A percentile compares a stretch with the other conserved stretches of the same genome.
These are phyloP conservation scores for Sugiyamaella paludigena DNA, from an alignment of 1,139 yeast species.

Conservation along the genomic window DNA sequence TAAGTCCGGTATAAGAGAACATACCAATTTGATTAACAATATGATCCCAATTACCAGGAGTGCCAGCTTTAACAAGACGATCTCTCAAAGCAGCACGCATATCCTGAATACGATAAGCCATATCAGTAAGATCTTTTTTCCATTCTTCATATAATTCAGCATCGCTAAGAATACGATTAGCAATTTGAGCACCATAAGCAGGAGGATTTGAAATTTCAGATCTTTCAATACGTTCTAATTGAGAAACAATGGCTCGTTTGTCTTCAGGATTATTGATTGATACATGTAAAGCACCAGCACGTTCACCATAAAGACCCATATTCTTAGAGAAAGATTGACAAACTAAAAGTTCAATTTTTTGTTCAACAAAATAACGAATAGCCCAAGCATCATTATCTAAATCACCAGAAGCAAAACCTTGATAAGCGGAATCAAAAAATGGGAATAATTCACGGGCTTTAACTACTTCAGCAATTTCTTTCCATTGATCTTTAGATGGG, in stretches of 20 bases:
- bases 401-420: constrained; percentile 84
- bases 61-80: constrained; percentile 55
- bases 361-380: constrained; percentile 43
- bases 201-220: constrained; percentile 94
- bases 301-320: constrained; percentile 95
- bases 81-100: constrained; percentile 56
- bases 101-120: constrained; percentile 72
- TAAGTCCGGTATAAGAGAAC: constrained; percentile 90
- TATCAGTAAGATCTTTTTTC: constrained; percentile 71
- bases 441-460: constrained; percentile 60
- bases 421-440: constrained; percentile 89
- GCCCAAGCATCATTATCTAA: constrained; percentile 52
- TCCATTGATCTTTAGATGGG: constrained; percentile 80
- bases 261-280: constrained; percentile 37
- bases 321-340: constrained; percentile 96
- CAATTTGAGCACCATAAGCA: constrained; percentile 88
- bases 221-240: constrained; percentile 74
- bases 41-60: constrained; percentile 79
- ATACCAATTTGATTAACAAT: constrained; percentile 89
- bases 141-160: constrained; percentile 65
- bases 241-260: constrained; percentile 59
- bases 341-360: constrained; percentile 54
- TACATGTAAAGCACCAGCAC: constrained; percentile 85
- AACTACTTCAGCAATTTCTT: constrained; percentile 59
- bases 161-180: constrained; percentile 66